phyloP scores from a whole-genome alignment of 257 asterid species.

The Ehretia macrophylla region DNA sequence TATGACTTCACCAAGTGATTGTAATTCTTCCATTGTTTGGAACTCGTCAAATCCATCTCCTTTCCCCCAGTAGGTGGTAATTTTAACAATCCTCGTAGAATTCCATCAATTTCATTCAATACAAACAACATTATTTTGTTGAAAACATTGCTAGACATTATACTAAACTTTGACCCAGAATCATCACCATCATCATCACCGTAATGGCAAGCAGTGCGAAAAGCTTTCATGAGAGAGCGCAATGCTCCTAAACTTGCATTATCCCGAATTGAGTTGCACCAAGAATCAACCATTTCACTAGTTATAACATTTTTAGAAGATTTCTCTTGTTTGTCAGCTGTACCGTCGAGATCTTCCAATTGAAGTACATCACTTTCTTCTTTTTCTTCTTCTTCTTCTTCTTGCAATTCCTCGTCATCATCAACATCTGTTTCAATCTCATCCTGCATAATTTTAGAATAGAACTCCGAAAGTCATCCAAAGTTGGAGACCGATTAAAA shows the following conservation, averaged over 20 bases:
- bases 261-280: conserved; percentile 54
- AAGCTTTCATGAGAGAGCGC: conserved; percentile 79
- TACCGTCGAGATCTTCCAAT: conserved; percentile 28
- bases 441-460: conserved; percentile 35
- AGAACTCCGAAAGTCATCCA: conserved; percentile 11
- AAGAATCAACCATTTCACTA: conserved; percentile 76
- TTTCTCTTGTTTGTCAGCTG: conserved; percentile 30
- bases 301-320: conserved; percentile 60
- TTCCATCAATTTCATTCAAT: conserved; percentile 85
- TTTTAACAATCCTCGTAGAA: conserved; percentile 62
- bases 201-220: conserved; percentile 83
- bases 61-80: conserved; percentile 65
- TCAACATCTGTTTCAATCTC: conserved; percentile 24
- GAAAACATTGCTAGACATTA: conserved; percentile 84
- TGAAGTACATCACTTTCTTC: conserved; percentile 39
- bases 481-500: neutral
- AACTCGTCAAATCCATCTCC: conserved; percentile 52
- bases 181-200: conserved; percentile 83
- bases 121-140: conserved; percentile 84
- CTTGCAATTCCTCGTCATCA: conserved; percentile 31
- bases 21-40: conserved; percentile 74
- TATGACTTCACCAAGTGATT: conserved; percentile 86
- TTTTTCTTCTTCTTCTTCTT: conserved; percentile 27
- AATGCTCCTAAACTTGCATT: conserved; percentile 63
- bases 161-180: conserved; percentile 45